Evolutionary conservation across 2,329 filamentous ascomycete species (phyloP), one percentile per base, ranked within the genome.

Genomic region (Exutisphaerella laricina): DNA sequence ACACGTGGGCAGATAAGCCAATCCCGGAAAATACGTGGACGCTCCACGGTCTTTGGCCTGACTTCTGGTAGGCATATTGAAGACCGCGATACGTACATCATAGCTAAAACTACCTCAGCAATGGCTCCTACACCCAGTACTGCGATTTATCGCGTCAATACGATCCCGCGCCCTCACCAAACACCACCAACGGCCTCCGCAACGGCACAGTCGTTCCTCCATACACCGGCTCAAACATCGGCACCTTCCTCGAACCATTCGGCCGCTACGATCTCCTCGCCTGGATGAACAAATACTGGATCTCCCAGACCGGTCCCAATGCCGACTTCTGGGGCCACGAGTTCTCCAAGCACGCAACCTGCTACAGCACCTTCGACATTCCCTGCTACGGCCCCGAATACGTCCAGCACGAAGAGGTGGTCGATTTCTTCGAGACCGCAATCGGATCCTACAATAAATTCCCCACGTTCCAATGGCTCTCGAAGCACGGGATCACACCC

Each of bases 201-300:
- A 69, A 69, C 40, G 78, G 67, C 45, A 69, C 65, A 8, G 51
- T 70, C 2, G 78, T 84, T 0, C 71, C 72, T 0, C 63, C 78
- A 0, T 84, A 80, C 63, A 77, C 59, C 1, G 80, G 80, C 2
- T 67, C 73, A 7, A 67, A 70, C 40, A 77, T 84, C 50, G 71
- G 69, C 47, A 75, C 72, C 8, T 82, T 80, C 66, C 67, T 84
- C 42, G 67, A 70, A 54, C 66, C 71, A 0, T 77, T 81, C 52
- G 77, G 75, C 44, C 74, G 73, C 51, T 70, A 69, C 49, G 79
- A 82, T 56, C 67, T 84, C 2, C 70, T 84, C 2, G 71, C 69
- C 2, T 84, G 73, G 66, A 84, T 84, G 80, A 76, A 79, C 58
- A 79, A 72, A 56, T 74, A 71, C 71, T 84, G 80, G 81, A 70